Conservation (phyloP, 2,329 filamentous ascomycete genomes). For the Mycocentrospora acerina region DNA sequence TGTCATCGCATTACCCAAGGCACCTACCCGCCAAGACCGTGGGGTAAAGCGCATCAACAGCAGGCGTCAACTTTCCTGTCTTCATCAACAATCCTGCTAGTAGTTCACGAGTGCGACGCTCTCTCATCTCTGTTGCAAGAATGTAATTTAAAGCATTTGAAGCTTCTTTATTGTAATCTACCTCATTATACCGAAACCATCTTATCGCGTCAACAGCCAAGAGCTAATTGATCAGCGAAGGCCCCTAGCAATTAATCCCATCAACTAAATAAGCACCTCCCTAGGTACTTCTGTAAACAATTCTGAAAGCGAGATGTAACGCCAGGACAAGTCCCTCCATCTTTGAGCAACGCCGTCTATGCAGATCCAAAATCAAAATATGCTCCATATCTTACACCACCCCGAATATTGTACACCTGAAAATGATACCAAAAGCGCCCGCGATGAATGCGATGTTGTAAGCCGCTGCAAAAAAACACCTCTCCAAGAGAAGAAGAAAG, state of each 20-base stretch:
- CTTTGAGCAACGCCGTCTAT: constrained; percentile 15
- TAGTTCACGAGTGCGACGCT: background rate
- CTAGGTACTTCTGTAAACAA: too few species aligned
- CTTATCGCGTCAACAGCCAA: too few species aligned
- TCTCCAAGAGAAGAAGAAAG: constrained; percentile 2
- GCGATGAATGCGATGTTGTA: constrained; percentile 11
- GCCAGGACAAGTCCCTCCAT: background rate
- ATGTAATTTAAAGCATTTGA: too few species aligned
- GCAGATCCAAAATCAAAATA: constrained; percentile 9
- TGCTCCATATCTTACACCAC: constrained; percentile 11
- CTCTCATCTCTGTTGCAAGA: too few species aligned
- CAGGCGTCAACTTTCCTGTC: background rate
- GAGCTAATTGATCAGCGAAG: too few species aligned
- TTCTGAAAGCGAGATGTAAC: too few species aligned
- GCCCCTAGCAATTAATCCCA: too few species aligned
- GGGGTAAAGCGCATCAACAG: constrained; percentile 11
- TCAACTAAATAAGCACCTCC: too few species aligned
- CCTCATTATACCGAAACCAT: too few species aligned
- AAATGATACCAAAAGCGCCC: constrained; percentile 14
- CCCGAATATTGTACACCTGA: constrained; percentile 13
- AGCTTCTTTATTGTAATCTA: too few species aligned
- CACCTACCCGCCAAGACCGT: constrained; percentile 20
- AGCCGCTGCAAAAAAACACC: constrained; percentile 7
- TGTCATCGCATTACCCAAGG: constrained; percentile 21
- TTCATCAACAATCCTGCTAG: background rate